phyloP scores from a whole-genome alignment of 2,329 filamentous ascomycete genomes.

The Simplicillium aogashimaense region DNA sequence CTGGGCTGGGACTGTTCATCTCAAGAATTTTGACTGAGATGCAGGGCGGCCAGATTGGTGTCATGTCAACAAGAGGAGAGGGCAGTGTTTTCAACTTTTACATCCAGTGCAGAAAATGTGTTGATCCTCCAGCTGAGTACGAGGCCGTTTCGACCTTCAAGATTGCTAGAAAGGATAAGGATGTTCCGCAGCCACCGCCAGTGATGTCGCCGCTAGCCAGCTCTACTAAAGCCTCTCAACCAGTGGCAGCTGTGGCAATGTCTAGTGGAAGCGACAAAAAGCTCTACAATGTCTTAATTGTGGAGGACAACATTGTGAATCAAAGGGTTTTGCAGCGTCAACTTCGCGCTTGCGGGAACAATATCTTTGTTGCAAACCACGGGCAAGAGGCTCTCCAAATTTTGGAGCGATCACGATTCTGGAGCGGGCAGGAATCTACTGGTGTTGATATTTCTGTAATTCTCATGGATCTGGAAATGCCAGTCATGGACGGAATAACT shows the following conservation, averaged over 20 bases:
- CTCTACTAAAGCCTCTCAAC: not conserved
- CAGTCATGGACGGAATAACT: slow-evolving; percentile 71
- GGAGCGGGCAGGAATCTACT: slow-evolving; percentile 35
- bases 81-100: slow-evolving; percentile 74
- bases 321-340: slow-evolving; percentile 54
- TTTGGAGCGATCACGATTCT: slow-evolving; percentile 45
- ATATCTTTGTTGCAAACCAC: slow-evolving; percentile 54
- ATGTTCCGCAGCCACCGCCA: slow-evolving; percentile 10
- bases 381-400: slow-evolving; percentile 52
- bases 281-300: slow-evolving; percentile 48
- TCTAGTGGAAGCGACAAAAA: slow-evolving; percentile 14
- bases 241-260: slow-evolving; percentile 1
- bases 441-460: slow-evolving; percentile 54
- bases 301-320: slow-evolving; percentile 60
- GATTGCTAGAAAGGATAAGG: slow-evolving; percentile 17
- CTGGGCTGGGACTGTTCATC: slow-evolving; percentile 65
- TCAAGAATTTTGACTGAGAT: slow-evolving; percentile 66
- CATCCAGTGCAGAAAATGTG: slow-evolving; percentile 54
- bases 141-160: slow-evolving; percentile 25
- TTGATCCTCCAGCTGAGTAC: slow-evolving; percentile 24
- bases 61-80: slow-evolving; percentile 54
- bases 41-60: slow-evolving; percentile 69
- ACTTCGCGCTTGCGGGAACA: slow-evolving; percentile 49
- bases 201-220: slow-evolving; percentile 3
- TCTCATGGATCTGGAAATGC: slow-evolving; percentile 78